Evolutionary conservation across 1,284 basidiomycete species (phyloP), one percentile per base, ranked within the genome.

Genomic region (Inonotus obliquus): DNA sequence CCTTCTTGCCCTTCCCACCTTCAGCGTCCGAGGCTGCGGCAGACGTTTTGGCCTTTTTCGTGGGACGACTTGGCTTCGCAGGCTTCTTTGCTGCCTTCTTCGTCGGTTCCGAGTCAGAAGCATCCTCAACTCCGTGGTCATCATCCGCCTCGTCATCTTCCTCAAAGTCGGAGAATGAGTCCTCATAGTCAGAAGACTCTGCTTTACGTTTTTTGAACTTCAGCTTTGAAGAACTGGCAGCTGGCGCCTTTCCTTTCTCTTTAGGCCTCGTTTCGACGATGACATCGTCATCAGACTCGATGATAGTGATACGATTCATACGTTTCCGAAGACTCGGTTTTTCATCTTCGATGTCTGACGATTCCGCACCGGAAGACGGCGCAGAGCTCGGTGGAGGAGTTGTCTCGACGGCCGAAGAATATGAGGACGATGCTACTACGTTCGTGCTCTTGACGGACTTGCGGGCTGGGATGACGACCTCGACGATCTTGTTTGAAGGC

Each of bases 381-480:
- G 52, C 63, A 19, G 60, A 60, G 53, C 60, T 58, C 14, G 58
- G 59, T 7, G 58, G 63, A 10, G 51, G 59, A n/a, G 59, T 45
- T 6, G 35, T 27, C n/a, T 64, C 63, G 23, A 49, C 54, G 21
- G 29, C 54, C 3, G 59, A 60, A 37, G 55, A 49, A 21, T 54
- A 32, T 10, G 60, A 55, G 9, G 54, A 63, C 6, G 65, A 63
- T 5, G 69, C 64, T 65, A 2, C 62, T 48, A 60, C 39, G 63
- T 41, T 37, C 45, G 32, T 55, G 63, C 35, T 63, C 62, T 54
- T 66, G 65, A 68, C 4, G 61, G 23, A 14, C 23, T 37, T 63
- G 11, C 11, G 66, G 4, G 62, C 59, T 53, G 70, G 66, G 49
- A 87, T 79, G 29, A 85, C 77, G 27, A 87, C 85, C 65, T 86